Base-by-base conservation (phyloP, 306 rosid species). In the Begonia loranthoides region DNA sequence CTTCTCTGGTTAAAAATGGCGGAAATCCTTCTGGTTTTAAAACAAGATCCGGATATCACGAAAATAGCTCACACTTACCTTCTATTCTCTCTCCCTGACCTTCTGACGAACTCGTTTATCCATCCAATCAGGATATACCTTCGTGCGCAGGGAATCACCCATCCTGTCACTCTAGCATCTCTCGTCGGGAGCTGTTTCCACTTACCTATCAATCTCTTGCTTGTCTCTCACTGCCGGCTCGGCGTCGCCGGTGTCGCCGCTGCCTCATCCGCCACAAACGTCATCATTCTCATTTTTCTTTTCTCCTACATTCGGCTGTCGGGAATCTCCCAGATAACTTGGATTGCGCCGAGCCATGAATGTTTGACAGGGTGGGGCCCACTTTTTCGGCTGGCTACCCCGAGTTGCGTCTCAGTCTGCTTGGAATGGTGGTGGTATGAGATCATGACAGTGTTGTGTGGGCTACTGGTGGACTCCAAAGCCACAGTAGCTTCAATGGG, bases 341-440 rank as follows among this genome's bases (percentile, higher is more conserved):
- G 97, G 97, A 70, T 57, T 0, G 39, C 54, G 12, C 95, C 94
- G 45, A 82, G 75, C 55, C 53, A 70, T 0, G 94, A 90, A 5
- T 90, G 94, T 10, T 44, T 90, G 1, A 41, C 41, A 5, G 94
- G 94, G 48, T 90, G 84, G 81, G 52, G 50, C 72, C 85, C 94
- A 16, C 62, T 90, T 14, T 57, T 82, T 5, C 58, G 65, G 56
- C 67, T 85, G 0, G 95, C 97, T 0, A 81, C 74, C 13, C 97
- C 97, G 28, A 90, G 95, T 56, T 90, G 97, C 21, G 83, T 78
- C 1, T 90, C 97, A 0, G 97, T 90, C n/a, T 90, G 97, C 40
- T 49, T 90, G 56, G 97, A 90, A 41, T 90, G 97, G 97, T 90
- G 97, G 97, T 90, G 97, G 97, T 90, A 90, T 51, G 97, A 90